Percentiles rank a stretch among this genome's conserved stretches.
Conservation (phyloP, 305 asterid species). For the Solanum hybrid region DNA sequence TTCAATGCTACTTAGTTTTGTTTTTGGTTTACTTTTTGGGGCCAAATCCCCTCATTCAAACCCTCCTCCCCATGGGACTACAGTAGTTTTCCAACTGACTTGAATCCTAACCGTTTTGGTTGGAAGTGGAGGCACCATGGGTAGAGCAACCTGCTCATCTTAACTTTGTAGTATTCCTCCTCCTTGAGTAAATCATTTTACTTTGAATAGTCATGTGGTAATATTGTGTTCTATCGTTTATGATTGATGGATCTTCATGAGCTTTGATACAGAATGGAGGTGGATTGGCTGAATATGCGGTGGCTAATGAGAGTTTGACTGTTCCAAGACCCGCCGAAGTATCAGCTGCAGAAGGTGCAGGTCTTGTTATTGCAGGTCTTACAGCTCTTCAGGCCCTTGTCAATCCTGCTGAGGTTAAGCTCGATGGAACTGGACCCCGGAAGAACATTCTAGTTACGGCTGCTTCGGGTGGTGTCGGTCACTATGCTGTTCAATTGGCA, state of each 20-base stretch:
- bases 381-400: slow-evolving; percentile 55
- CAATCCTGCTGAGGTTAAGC: slow-evolving; percentile 33
- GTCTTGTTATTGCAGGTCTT: slow-evolving; percentile 46
- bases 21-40: background rate
- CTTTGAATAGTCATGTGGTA: background rate
- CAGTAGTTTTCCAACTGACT: background rate
- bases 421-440: slow-evolving; percentile 40
- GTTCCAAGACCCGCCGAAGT: slow-evolving; percentile 39
- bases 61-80: background rate
- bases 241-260: background rate
- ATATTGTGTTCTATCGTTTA: background rate
- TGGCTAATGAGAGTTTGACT: slow-evolving; percentile 35
- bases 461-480: slow-evolving; percentile 68
- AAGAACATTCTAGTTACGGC: slow-evolving; percentile 54
- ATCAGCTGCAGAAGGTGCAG: slow-evolving; percentile 50
- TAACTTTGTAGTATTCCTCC: background rate
- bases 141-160: background rate
- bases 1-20: background rate
- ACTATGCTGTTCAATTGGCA: slow-evolving; percentile 69
- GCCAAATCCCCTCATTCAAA: background rate
- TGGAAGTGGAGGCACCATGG: background rate
- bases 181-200: background rate
- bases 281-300: slow-evolving; percentile 55
- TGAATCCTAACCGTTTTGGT: background rate
- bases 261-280: slow-evolving; percentile 30